Conservation (phyloP, 768 basidiomycete species). For the Dioszegia crocea region DNA sequence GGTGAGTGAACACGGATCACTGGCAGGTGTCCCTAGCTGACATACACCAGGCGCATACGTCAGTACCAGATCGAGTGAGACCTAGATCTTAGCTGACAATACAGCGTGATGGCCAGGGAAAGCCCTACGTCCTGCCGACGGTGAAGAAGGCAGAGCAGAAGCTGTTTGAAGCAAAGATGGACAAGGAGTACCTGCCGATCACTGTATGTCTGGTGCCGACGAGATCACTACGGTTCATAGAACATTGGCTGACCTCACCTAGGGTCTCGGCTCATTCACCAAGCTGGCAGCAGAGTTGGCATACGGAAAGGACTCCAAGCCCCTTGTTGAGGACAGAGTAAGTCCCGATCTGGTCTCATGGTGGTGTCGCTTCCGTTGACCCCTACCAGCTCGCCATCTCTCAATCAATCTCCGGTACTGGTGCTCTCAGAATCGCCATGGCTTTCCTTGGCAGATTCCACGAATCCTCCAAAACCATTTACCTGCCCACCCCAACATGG, state of each 20-base stretch:
- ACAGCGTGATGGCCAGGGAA: constrained; percentile 78
- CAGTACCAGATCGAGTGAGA: too few species aligned
- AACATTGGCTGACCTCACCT: not conserved
- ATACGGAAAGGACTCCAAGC: constrained; percentile 75
- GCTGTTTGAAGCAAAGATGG: constrained; percentile 62
- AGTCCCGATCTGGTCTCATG: not conserved
- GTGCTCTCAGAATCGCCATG: constrained; percentile 91
- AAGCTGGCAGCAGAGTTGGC: constrained; percentile 78
- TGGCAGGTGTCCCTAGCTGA: too few species aligned
- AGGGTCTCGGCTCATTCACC: constrained; percentile 77
- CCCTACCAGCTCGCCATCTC: constrained; percentile 67
- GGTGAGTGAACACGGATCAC: constrained; percentile 62
- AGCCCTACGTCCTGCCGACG: constrained; percentile 84
- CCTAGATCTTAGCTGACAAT: constrained; percentile 6
- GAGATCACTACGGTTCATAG: too few species aligned
- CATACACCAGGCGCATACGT: constrained; percentile 47
- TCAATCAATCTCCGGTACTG: constrained; percentile 96
- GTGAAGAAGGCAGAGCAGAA: constrained; percentile 74
- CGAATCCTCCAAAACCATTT: constrained; percentile 64
- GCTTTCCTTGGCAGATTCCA: constrained; percentile 88
- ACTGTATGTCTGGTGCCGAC: constrained; percentile 51
- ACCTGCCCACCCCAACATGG: constrained; percentile 92
- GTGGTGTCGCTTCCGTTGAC: not conserved
- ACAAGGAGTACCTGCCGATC: constrained; percentile 97
- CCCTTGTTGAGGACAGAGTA: constrained; percentile 62